These are phyloP conservation scores for Endocalyx cinctus DNA, from an alignment of 2,329 filamentous ascomycete species.

Conservation along the genomic window DNA sequence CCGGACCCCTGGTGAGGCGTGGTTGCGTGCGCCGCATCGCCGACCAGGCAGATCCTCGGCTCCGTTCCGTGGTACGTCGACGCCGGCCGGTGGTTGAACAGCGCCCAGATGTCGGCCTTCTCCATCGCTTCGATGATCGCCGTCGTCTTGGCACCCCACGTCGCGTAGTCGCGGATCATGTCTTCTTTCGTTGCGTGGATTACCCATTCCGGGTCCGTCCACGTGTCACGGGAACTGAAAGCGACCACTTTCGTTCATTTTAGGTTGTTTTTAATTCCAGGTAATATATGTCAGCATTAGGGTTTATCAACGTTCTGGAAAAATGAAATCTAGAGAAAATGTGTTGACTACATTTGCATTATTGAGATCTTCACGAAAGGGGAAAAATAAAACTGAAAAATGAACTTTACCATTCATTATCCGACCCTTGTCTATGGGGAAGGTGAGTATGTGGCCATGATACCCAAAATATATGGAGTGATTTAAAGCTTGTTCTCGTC, in stretches of 20 bases:
- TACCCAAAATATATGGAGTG: slow-evolving; percentile 36
- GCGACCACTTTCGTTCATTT: slow-evolving; percentile 21
- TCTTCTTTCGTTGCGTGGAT: slow-evolving; percentile 17
- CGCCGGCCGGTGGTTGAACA: slow-evolving; percentile 37
- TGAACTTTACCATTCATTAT: slow-evolving; percentile 22
- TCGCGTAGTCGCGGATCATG: slow-evolving; percentile 16
- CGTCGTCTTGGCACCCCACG: slow-evolving; percentile 15
- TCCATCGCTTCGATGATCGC: slow-evolving; percentile 19
- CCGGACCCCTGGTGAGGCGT: slow-evolving; percentile 58
- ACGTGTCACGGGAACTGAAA: slow-evolving; percentile 19
- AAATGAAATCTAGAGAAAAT: no score
- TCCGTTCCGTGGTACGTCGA: slow-evolving; percentile 32
- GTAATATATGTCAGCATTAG: no score
- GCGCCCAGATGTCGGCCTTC: slow-evolving; percentile 44
- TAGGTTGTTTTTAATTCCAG: not conserved
- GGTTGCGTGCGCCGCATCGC: slow-evolving; percentile 60
- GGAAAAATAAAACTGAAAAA: not conserved
- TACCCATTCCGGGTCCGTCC: slow-evolving; percentile 21
- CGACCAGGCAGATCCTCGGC: slow-evolving; percentile 43
- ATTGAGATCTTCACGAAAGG: no score
- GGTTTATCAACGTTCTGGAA: no score
- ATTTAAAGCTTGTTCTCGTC: slow-evolving; percentile 29
- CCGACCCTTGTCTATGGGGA: slow-evolving; percentile 36
- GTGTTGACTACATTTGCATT: no score
- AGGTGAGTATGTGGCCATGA: slow-evolving; percentile 55